Evolutionary conservation across 495 filamentous ascomycete species (phyloP).

Genomic region (Daldinia caldariorum): DNA sequence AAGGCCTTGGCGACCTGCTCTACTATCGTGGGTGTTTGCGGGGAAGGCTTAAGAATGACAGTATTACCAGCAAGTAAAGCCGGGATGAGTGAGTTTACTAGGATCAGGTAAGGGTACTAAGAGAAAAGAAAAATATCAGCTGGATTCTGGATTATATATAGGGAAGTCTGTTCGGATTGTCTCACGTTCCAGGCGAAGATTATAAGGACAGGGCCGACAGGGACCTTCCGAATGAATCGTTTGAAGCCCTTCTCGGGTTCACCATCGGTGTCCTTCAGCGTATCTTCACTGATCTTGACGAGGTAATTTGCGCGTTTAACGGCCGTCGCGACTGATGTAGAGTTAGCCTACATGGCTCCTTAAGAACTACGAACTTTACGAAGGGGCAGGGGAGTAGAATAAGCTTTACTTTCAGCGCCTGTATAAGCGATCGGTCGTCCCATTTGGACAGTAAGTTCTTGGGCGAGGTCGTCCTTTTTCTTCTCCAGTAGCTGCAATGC

Average conservation of each 20-base stretch:
- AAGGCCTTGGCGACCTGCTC: conserved; percentile 84
- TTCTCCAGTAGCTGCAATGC: conserved; percentile 73
- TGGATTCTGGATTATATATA: conserved; percentile 14
- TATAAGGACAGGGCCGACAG: conserved; percentile 83
- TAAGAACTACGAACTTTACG: not conserved
- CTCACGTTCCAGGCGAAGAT: conserved; percentile 96
- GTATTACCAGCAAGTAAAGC: conserved; percentile 87
- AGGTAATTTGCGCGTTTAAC: conserved; percentile 83
- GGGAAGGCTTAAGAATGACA: conserved; percentile 91
- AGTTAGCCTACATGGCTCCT: conserved; percentile 7
- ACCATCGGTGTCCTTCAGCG: conserved; percentile 76
- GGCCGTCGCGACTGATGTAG: conserved; percentile 71
- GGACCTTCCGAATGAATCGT: conserved; percentile 85
- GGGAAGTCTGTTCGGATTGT: conserved; percentile 24
- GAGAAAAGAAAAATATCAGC: conserved; percentile 4
- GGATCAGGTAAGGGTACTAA: conserved; percentile 91
- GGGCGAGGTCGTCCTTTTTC: conserved; percentile 80
- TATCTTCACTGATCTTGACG: conserved; percentile 78
- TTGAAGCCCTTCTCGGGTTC: conserved; percentile 87
- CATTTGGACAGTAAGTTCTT: conserved; percentile 92
- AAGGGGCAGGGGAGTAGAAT: not conserved
- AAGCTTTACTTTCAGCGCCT: conserved; percentile 66
- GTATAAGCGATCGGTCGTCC: conserved; percentile 89
- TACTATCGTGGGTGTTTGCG: conserved; percentile 89
- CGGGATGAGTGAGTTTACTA: conserved; percentile 89